Evolutionary conservation across 78 protist species (phyloP).

Genomic region (Protostelium mycophagum): DNA sequence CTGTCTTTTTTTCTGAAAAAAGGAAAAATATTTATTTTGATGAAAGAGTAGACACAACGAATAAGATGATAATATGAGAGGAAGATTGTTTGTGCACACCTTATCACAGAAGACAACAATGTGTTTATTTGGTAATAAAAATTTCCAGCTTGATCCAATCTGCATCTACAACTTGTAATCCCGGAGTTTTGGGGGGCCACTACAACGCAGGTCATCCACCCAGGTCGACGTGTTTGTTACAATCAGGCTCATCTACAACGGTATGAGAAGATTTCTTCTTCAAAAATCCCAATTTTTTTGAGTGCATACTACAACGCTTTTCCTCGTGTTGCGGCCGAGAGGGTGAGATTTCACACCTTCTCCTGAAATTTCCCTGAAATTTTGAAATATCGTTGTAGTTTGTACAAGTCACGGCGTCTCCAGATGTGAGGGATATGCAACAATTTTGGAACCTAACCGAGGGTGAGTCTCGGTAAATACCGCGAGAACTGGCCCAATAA

Average conservation of each 20-base stretch:
- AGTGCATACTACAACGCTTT: neutral
- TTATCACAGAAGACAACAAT: neutral
- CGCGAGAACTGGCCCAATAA: too few relatives aligned
- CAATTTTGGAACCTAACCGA: neutral
- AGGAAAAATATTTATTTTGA: too few relatives aligned
- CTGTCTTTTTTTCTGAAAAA: too few relatives aligned
- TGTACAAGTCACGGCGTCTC: neutral
- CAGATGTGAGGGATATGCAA: neutral
- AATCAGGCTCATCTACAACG: neutral
- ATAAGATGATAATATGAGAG: neutral
- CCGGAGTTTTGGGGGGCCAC: neutral
- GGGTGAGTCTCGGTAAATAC: too few relatives aligned
- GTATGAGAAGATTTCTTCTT: neutral
- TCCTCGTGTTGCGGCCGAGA: neutral
- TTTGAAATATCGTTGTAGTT: too few relatives aligned
- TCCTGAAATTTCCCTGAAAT: too few relatives aligned
- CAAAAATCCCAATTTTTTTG: neutral
- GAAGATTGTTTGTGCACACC: neutral
- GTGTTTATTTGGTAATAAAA: neutral
- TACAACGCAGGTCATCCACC: neutral
- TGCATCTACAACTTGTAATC: neutral
- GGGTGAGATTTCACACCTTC: too few relatives aligned
- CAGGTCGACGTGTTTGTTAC: neutral
- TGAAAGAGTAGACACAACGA: too few relatives aligned
- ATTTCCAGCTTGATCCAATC: neutral